A percentile compares a stretch with the other conserved stretches of the same genome.
phyloP scores from a whole-genome alignment of 2,329 filamentous ascomycete species.

The Fusarium sterilihyphosum region DNA sequence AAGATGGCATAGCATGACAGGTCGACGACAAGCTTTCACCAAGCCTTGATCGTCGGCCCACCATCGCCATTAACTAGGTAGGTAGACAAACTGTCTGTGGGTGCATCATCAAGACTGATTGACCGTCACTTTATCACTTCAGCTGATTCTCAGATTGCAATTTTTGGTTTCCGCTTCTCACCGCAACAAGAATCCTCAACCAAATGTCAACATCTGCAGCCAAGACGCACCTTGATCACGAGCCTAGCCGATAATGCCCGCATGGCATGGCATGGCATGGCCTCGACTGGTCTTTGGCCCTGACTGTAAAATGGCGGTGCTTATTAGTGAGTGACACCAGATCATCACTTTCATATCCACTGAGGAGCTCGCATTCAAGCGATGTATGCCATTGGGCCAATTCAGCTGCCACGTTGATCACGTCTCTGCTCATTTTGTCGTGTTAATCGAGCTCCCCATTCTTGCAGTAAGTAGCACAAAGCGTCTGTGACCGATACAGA shows the following conservation, averaged over 20 bases:
- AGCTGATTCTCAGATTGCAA: not conserved
- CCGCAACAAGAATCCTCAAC: conserved; percentile 19
- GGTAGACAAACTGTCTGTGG: not conserved
- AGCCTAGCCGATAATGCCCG: conserved; percentile 17
- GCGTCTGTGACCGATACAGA: conserved; percentile 16
- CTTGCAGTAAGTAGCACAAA: not conserved
- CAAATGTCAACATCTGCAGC: conserved; percentile 19
- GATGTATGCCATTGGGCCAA: not conserved
- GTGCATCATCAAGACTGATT: not conserved
- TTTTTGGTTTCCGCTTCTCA: conserved; percentile 10
- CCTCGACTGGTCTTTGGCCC: conserved; percentile 8
- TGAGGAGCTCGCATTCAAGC: not conserved
- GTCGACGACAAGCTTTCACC: conserved; percentile 23
- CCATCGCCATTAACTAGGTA: not conserved
- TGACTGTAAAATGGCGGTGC: not conserved
- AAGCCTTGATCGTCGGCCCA: conserved; percentile 22
- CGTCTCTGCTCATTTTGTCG: not conserved
- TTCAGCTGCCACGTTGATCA: conserved; percentile 13
- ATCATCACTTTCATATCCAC: not conserved
- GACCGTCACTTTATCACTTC: not conserved
- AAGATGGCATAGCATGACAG: not conserved
- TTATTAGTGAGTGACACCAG: not conserved
- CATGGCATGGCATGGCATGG: not conserved
- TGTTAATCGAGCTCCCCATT: not conserved
- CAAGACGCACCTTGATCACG: conserved; percentile 19